phyloP scores from a whole-genome alignment of 805 yeast genomes.

The Metschnikowia chrysomelidarum region DNA sequence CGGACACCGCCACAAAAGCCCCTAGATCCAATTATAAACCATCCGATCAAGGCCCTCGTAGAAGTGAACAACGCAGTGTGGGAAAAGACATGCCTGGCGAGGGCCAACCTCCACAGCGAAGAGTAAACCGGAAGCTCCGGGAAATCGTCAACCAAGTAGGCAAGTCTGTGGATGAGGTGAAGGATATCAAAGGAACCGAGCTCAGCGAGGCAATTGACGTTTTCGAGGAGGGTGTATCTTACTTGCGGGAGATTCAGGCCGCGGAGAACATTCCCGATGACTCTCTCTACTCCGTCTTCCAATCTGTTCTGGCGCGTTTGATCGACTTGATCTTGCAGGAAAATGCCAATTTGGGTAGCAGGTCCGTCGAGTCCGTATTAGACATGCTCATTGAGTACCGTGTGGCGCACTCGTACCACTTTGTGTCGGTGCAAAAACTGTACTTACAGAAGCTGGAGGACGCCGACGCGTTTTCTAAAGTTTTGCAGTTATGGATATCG shows the following conservation, averaged over 20 bases:
- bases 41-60: neutral
- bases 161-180: slow-evolving; percentile 20
- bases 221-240: slow-evolving; percentile 40
- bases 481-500: slow-evolving; percentile 35
- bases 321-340: slow-evolving; percentile 20
- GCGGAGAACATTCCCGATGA: slow-evolving; percentile 31
- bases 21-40: too few species aligned
- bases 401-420: slow-evolving; percentile 36
- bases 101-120: slow-evolving; percentile 4
- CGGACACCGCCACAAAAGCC: neutral
- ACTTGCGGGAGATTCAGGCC: slow-evolving; percentile 36
- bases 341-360: slow-evolving; percentile 12
- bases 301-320: slow-evolving; percentile 25
- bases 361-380: slow-evolving; percentile 20
- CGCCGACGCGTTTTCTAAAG: slow-evolving; percentile 20
- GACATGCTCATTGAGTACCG: slow-evolving; percentile 28
- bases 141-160: slow-evolving; percentile 36
- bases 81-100: too few species aligned
- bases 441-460: slow-evolving; percentile 12
- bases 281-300: slow-evolving; percentile 26
- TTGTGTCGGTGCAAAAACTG: slow-evolving; percentile 20
- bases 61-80: neutral
- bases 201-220: slow-evolving; percentile 34
- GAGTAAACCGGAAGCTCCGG: slow-evolving; percentile 28
- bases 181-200: slow-evolving; percentile 12